Percentiles rank a stretch among this genome's conserved stretches.
phyloP scores from a whole-genome alignment of 2,329 filamentous ascomycete genomes.

The Ophiocordyceps camponoti-leonardi region DNA sequence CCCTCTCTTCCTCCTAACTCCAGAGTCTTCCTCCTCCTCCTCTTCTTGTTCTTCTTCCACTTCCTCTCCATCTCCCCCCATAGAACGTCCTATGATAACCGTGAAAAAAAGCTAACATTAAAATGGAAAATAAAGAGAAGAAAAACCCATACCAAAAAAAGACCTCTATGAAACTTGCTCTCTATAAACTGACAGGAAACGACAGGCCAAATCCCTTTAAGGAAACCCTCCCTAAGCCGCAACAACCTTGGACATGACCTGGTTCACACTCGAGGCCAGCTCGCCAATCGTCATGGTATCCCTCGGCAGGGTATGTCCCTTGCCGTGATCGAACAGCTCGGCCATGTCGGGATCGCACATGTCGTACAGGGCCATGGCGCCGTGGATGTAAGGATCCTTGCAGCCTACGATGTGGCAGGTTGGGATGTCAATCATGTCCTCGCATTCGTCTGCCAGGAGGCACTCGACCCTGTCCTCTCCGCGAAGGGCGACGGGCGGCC shows the following conservation, averaged over 20 bases:
- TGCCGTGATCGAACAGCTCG: slow-evolving; percentile 46
- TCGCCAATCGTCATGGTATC: slow-evolving; percentile 30
- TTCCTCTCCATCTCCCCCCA: too few species aligned
- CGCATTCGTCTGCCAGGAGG: slow-evolving; percentile 29
- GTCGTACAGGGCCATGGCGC: slow-evolving; percentile 43
- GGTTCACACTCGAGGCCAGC: slow-evolving; percentile 10
- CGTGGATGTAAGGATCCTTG: slow-evolving; percentile 41
- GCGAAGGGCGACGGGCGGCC: slow-evolving; percentile 30
- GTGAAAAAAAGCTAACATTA: too few species aligned
- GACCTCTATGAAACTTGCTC: too few species aligned
- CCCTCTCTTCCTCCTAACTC: too few species aligned
- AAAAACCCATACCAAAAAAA: too few species aligned
- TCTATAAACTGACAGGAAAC: too few species aligned
- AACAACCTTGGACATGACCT: background rate
- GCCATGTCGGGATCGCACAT: slow-evolving; percentile 42
- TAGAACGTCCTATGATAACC: too few species aligned
- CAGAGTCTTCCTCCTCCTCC: too few species aligned
- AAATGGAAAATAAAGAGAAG: too few species aligned
- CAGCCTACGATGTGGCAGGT: slow-evolving; percentile 36
- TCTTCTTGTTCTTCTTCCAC: too few species aligned
- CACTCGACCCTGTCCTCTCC: slow-evolving; percentile 18
- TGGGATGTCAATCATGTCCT: slow-evolving; percentile 30
- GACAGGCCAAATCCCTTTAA: too few species aligned
- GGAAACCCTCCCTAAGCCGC: too few species aligned
- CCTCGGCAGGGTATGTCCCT: slow-evolving; percentile 44